Conservation (phyloP, 2,329 filamentous ascomycete species). For the Camillea tinctor region DNA sequence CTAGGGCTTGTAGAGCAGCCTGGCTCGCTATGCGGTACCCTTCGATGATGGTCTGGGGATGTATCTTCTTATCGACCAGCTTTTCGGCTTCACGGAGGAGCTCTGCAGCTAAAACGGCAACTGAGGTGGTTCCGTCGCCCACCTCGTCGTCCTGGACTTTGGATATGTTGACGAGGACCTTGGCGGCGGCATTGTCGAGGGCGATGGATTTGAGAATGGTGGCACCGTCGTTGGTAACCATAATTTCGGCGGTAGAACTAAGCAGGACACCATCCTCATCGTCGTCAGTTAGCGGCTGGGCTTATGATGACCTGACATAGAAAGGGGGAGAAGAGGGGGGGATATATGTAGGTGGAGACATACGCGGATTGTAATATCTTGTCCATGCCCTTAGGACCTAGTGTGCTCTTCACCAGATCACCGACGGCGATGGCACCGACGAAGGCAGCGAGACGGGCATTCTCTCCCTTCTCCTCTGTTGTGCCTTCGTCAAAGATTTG, state of each 20-base stretch:
- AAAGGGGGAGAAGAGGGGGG: background rate
- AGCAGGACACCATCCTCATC: too few species aligned
- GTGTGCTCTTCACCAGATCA: conserved; percentile 93
- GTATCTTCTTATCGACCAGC: conserved; percentile 96
- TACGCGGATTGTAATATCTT: conserved; percentile 96
- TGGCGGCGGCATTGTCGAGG: conserved; percentile 95
- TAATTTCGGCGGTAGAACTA: conserved; percentile 92
- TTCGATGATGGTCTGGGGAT: conserved; percentile 99
- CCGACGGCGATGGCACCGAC: conserved; percentile 97
- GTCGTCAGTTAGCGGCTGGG: background rate
- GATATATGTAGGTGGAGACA: conserved; percentile 43
- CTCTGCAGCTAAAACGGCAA: conserved; percentile 92
- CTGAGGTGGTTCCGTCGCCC: conserved; percentile 97
- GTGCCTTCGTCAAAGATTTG: conserved; percentile 98
- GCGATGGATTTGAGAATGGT: conserved; percentile 98
- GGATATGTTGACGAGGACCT: conserved; percentile 98
- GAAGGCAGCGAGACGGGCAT: conserved; percentile 97
- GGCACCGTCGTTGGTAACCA: conserved; percentile 98
- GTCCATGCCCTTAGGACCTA: conserved; percentile 98
- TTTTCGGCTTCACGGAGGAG: conserved; percentile 95
- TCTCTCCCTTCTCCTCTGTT: conserved; percentile 97
- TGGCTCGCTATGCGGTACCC: conserved; percentile 96
- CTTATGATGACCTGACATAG: too few species aligned
- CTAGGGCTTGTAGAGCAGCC: conserved; percentile 81
- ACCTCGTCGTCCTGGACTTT: conserved; percentile 99